phyloP scores from a whole-genome alignment of 345 rosid species.

The Isatis tinctoria region DNA sequence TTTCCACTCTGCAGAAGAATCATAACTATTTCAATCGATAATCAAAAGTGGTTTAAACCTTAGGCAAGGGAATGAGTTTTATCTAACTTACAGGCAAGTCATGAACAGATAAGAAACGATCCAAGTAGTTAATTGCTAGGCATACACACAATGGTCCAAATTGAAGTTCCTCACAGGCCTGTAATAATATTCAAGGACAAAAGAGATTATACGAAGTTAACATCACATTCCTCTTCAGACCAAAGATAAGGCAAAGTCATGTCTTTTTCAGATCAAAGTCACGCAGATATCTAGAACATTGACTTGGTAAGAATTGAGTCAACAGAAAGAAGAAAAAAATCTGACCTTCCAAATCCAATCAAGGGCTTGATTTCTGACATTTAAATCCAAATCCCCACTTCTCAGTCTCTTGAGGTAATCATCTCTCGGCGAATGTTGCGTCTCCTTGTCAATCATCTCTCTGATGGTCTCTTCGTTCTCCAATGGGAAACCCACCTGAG shows the following conservation, averaged over 20 bases:
- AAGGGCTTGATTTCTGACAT: slow-evolving; percentile 51
- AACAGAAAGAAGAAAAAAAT: neutral
- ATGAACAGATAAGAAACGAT: slow-evolving; percentile 60
- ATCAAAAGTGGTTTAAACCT: neutral
- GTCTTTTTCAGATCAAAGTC: slow-evolving; percentile 12
- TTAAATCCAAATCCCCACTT: slow-evolving; percentile 50
- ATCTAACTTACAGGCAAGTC: slow-evolving; percentile 58
- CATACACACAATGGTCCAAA: slow-evolving; percentile 57
- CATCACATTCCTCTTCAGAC: neutral
- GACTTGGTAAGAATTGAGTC: slow-evolving; percentile 28
- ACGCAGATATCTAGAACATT: neutral
- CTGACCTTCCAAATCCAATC: slow-evolving; percentile 71
- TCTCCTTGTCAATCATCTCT: slow-evolving; percentile 55
- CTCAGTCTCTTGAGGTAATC: slow-evolving; percentile 57
- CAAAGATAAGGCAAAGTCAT: slow-evolving; percentile 1
- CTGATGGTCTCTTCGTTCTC: slow-evolving; percentile 44
- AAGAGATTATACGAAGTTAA: neutral
- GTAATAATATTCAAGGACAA: slow-evolving; percentile 17
- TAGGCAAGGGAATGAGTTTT: neutral
- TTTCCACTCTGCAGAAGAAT: slow-evolving; percentile 43
- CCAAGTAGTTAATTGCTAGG: slow-evolving; percentile 65
- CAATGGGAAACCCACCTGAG: slow-evolving; percentile 35
- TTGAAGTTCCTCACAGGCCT: slow-evolving; percentile 51
- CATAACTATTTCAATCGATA: neutral
- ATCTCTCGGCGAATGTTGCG: slow-evolving; percentile 44